Base-by-base conservation (phyloP, 257 asterid genomes). In the Osmanthus fragrans region DNA sequence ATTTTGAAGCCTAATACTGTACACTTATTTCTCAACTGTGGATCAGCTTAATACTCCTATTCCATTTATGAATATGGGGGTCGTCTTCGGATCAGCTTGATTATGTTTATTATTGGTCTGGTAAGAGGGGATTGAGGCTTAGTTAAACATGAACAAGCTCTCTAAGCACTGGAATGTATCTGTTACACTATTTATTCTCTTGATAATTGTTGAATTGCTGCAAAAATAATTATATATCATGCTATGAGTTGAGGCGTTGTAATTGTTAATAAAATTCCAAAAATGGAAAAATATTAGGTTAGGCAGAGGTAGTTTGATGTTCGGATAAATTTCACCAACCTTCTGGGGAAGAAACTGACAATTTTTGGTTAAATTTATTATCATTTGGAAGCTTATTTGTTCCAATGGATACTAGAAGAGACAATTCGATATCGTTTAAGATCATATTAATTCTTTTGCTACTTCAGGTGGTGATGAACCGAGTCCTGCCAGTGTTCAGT, bases 401-500 rank as follows among this genome's bases (percentile, higher is more conserved):
- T 49, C 6, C 23, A 12, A 49, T 13, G 58, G 58, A 49, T 49
- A 1, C 58, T 49, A 49, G 23, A 49, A 49, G 21, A 18, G 49
- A 42, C 58, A 49, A 49, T 49, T 49, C 6, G 18, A 49, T 49
- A 49, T 5, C 58, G 3, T 15, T 49, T 49, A 16, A 49, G 21
- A 15, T 49, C 32, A 11, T 40, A 11, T 40, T 36, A 6, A 36
- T 47, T 47, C 15, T 10, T n/a, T n/a, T 23, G 9, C 67, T 60
- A 60, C 18, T 63, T 19, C 79, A 60, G 23, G 67, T 80, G 75
- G 84, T 40, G 86, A 90, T 2, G 92, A 94, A 15, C 78, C 76
- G 54, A 91, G 97, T 78, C 92, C 90, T 0, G 87, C 84, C 36
- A 91, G 94, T 86, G 81, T 81, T 80, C 92, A 84, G 15, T 86